These are phyloP conservation scores for Lactifluus hygrophoroides DNA, from an alignment of 768 basidiomycete species.

Conservation along the genomic window DNA sequence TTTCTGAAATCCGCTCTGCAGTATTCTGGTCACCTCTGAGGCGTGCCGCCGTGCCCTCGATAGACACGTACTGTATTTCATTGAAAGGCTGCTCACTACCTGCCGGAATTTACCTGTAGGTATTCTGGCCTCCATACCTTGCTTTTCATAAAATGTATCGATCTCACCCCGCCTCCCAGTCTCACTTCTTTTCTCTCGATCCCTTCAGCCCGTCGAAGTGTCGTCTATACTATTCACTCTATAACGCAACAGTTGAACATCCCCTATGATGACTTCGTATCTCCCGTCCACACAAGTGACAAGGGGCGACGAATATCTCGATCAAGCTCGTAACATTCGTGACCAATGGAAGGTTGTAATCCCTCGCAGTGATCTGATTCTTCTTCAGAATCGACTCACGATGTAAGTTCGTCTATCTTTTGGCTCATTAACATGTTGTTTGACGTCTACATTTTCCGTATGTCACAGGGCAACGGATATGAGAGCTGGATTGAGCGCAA, in stretches of 20 bases:
- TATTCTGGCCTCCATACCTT: background rate
- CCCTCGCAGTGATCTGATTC: background rate
- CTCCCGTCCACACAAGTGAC: background rate
- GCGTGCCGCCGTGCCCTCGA: background rate
- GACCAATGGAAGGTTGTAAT: slow-evolving; percentile 5
- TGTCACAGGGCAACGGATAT: slow-evolving; percentile 8
- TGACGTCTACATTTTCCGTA: background rate
- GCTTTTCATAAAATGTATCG: background rate
- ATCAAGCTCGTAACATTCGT: slow-evolving; percentile 7
- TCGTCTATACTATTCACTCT: background rate
- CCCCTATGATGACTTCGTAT: background rate
- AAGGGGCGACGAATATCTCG: slow-evolving; percentile 10
- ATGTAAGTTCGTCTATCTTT: background rate
- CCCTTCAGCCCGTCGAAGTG: background rate
- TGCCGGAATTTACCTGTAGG: background rate
- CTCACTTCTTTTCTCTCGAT: background rate
- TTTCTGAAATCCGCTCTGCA: background rate
- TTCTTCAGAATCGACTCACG: slow-evolving; percentile 2
- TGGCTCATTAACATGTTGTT: background rate
- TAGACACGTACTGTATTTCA: background rate
- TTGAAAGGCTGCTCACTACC: background rate
- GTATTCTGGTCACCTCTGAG: background rate
- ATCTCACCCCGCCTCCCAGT: background rate
- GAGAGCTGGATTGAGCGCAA: slow-evolving; percentile 4
- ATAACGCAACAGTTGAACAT: background rate